Evolutionary conservation across 1,284 basidiomycete species (phyloP).

Genomic region (Ustilago crameri): DNA sequence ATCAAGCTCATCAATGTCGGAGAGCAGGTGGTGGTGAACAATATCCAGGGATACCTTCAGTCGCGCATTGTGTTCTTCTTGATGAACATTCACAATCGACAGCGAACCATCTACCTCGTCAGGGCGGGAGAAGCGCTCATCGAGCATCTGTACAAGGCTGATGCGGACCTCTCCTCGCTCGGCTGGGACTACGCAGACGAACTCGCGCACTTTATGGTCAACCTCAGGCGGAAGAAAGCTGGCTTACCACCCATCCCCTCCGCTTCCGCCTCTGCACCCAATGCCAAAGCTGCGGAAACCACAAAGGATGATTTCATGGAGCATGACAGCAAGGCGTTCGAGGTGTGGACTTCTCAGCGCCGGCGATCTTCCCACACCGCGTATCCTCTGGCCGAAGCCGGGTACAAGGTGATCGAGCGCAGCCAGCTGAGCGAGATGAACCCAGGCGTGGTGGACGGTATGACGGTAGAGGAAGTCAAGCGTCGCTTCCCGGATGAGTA

Average conservation of each 20-base stretch:
- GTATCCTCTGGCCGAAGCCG: conserved; percentile 84
- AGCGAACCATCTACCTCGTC: conserved; percentile 77
- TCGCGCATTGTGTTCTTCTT: conserved; percentile 94
- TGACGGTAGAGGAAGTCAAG: conserved; percentile 88
- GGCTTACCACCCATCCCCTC: conserved; percentile 27
- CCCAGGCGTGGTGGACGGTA: conserved; percentile 82
- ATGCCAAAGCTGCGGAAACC: conserved; percentile 9
- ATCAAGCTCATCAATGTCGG: conserved; percentile 96
- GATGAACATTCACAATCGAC: conserved; percentile 96
- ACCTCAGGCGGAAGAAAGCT: conserved; percentile 51
- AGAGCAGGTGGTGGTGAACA: conserved; percentile 72
- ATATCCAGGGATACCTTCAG: conserved; percentile 84
- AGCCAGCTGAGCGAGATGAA: conserved; percentile 98
- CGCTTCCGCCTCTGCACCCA: not conserved
- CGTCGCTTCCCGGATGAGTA: conserved; percentile 92
- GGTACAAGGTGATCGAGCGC: conserved; percentile 83
- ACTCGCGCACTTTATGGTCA: conserved; percentile 65
- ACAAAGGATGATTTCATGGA: conserved; percentile 35
- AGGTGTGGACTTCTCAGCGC: conserved; percentile 98
- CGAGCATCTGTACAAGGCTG: conserved; percentile 98
- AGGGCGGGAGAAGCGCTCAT: conserved; percentile 74
- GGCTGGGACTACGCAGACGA: conserved; percentile 93
- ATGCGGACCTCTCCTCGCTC: conserved; percentile 91
- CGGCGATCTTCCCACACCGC: conserved; percentile 92
- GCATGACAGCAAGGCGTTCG: conserved; percentile 37